Evolutionary conservation across 192 early-diverging fungal genomes (phyloP).

Genomic region (Chytriomyces confervae): DNA sequence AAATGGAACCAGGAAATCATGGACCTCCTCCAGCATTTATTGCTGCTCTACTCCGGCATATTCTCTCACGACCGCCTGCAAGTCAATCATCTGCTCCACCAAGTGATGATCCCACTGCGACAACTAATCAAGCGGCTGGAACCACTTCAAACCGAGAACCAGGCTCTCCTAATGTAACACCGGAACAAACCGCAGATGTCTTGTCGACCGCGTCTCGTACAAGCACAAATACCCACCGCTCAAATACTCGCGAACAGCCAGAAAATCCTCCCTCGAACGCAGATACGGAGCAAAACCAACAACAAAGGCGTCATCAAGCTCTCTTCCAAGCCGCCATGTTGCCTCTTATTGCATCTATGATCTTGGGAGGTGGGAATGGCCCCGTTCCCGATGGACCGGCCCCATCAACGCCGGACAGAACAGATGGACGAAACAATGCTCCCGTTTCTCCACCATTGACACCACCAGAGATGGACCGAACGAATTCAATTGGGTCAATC

Average conservation of each 20-base stretch:
- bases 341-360: slow-evolving; percentile 13
- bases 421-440: background rate
- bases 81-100: background rate
- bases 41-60: background rate
- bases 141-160: background rate
- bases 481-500: no score
- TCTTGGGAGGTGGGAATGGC: slow-evolving; percentile 2
- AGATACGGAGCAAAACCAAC: background rate
- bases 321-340: background rate
- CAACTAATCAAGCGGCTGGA: background rate
- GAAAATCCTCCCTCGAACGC: background rate
- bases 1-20: background rate
- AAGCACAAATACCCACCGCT: background rate
- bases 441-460: background rate
- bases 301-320: background rate
- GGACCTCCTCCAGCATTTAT: slow-evolving; percentile 17
- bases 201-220: background rate
- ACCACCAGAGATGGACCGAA: no score
- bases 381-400: background rate
- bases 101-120: background rate
- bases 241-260: background rate
- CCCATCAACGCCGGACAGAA: no score
- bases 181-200: background rate
- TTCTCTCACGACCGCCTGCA: background rate
- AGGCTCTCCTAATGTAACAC: background rate